Evolutionary conservation across 139 green algal genomes (phyloP).

Genomic region (Chlamydomonas sp.): DNA sequence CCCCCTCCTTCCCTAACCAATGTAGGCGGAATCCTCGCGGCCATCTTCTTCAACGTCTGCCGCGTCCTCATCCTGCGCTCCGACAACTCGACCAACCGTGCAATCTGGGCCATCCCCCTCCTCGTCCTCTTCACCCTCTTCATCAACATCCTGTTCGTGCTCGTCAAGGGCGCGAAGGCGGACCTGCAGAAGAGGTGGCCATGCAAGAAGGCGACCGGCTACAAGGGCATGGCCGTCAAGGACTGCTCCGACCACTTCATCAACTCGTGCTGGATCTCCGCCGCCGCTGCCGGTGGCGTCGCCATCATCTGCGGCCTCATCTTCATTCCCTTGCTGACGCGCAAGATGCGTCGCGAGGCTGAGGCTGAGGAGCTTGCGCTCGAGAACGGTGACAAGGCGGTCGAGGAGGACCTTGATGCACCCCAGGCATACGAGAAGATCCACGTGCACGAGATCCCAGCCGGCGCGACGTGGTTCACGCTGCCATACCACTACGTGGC

Average conservation of each 20-base stretch:
- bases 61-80: conserved; percentile 23
- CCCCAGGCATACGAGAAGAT: too few relatives aligned
- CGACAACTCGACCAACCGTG: conserved; percentile 18
- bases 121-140: conserved; percentile 37
- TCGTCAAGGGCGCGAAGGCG: conserved; percentile 20
- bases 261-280: too few relatives aligned
- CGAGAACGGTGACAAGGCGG: too few relatives aligned
- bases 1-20: too few relatives aligned
- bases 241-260: conserved; percentile 13
- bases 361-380: too few relatives aligned
- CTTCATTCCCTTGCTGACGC: too few relatives aligned
- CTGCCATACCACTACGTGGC: conserved; percentile 1
- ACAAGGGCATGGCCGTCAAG: not conserved
- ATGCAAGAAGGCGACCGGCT: not conserved
- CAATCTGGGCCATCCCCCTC: conserved; percentile 33
- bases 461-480: not conserved
- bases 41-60: conserved; percentile 22
- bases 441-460: not conserved
- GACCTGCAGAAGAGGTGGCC: conserved; percentile 5
- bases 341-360: too few relatives aligned
- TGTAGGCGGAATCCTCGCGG: conserved; percentile 11
- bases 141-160: conserved; percentile 38
- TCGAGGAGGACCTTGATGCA: too few relatives aligned
- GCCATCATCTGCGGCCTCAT: not conserved
- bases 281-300: not conserved